Base-by-base conservation (phyloP, 202 grass and related monocot species). In the Setaria viridis region DNA sequence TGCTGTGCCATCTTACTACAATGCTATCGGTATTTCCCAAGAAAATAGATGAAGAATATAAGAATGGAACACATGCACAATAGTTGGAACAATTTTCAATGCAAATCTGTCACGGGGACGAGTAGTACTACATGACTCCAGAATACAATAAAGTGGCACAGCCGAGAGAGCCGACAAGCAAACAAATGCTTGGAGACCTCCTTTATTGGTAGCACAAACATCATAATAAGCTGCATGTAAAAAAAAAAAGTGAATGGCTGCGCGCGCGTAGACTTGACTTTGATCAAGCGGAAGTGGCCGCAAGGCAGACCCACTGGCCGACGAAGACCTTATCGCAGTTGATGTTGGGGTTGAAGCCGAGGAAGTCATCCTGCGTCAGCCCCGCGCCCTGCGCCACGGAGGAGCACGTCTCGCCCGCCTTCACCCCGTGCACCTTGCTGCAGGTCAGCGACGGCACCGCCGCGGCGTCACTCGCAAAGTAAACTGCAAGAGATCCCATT, bases 221-320 rank as follows among this genome's bases (percentile, higher is more conserved):
- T 19, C 34, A 2, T 41, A 17, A 4, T 67, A 67, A 37, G 34
- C 11, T 14, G 12, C 64, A 4, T 34, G 3, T 5, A 17, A 2
- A 9, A 15, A 41, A 12, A n/a, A 41, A 41, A 41, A 25, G 25
- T 41, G 20, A 9, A 29, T 37, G 33, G 33, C 11, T 14, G 30
- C 62, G 25, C 57, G 7, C 62, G 4, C 5, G 33, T 33, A 9
- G 63, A 37, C 63, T 33, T 11, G 39, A 5, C 39, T 41, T 41
- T 41, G 30, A 53, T 85, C 56, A 89, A 10, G 69, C 70, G 49
- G 82, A 8, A 5, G 50, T 8, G 0, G 80, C 91, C 0, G 72
- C 50, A 39, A 90, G 51, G 79, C 91, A 93, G 54, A 93, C 62
- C 91, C 91, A 93, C 68, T 90, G 88, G 46, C 85, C 91, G 25